Percentiles rank a stretch among this genome's conserved stretches.
Evolutionary conservation across 345 rosid species (phyloP).

Genomic region (Linum lewisii): DNA sequence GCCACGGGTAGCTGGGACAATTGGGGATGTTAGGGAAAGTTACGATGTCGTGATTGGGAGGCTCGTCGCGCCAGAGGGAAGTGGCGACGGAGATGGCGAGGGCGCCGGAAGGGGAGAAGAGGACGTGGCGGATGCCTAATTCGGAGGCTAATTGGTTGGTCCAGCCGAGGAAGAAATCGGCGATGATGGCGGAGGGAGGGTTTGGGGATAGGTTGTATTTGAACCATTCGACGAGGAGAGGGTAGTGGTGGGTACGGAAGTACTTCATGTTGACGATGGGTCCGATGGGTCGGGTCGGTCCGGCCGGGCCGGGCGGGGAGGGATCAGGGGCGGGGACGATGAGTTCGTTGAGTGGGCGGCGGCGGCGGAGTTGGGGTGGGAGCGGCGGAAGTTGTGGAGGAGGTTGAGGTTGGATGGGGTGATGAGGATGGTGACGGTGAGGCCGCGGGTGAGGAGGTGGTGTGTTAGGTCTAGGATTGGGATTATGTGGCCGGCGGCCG

Average conservation of each 20-base stretch:
- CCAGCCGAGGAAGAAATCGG: slow-evolving; percentile 73
- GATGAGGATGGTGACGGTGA: slow-evolving; percentile 34
- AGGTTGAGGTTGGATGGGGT: slow-evolving; percentile 33
- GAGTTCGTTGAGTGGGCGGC: slow-evolving; percentile 25
- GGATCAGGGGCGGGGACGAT: slow-evolving; percentile 23
- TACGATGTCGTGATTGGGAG: slow-evolving; percentile 12
- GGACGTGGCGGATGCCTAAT: slow-evolving; percentile 33
- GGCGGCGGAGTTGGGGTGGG: slow-evolving; percentile 25
- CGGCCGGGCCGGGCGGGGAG: slow-evolving; percentile 16
- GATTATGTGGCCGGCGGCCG: slow-evolving; percentile 52
- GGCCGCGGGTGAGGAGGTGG: slow-evolving; percentile 34
- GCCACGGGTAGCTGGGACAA: slow-evolving; percentile 30
- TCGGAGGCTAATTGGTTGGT: slow-evolving; percentile 35
- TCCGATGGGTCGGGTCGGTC: background rate
- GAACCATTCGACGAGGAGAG: slow-evolving; percentile 37
- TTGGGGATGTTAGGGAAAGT: slow-evolving; percentile 33
- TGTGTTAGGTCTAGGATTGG: slow-evolving; percentile 62
- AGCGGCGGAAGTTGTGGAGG: slow-evolving; percentile 33
- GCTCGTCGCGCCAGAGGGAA: slow-evolving; percentile 23
- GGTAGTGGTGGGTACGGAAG: slow-evolving; percentile 30
- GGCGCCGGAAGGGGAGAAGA: slow-evolving; percentile 55
- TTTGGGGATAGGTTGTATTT: slow-evolving; percentile 15
- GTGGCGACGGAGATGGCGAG: slow-evolving; percentile 19
- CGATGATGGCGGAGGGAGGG: slow-evolving; percentile 46
- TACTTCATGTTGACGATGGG: slow-evolving; percentile 11